These are phyloP conservation scores for Emergomyces pasteurianus DNA, from an alignment of 2,329 filamentous ascomycete genomes.

Conservation along the genomic window DNA sequence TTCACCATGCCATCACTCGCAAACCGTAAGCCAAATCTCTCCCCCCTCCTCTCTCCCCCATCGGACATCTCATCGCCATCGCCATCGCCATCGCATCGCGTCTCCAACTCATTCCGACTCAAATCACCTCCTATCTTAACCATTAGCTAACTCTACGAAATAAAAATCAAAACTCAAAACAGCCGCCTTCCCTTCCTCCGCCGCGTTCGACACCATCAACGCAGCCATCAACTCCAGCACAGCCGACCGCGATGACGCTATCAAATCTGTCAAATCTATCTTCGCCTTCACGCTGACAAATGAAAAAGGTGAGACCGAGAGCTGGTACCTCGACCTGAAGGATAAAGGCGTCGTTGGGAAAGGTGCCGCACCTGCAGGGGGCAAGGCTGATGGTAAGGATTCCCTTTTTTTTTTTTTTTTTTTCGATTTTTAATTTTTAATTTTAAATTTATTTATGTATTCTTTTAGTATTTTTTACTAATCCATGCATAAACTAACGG, in stretches of 20 bases:
- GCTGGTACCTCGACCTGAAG: conserved; percentile 95
- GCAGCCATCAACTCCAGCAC: conserved; percentile 55
- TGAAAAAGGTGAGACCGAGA: conserved; percentile 60
- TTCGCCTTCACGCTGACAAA: conserved; percentile 94
- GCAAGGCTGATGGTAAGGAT: conserved; percentile 67
- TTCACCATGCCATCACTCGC: conserved; percentile 53
- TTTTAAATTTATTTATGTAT: too few relatives aligned
- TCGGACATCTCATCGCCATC: not conserved
- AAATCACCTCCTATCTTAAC: not conserved
- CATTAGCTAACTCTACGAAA: not conserved
- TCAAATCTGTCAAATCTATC: conserved; percentile 77
- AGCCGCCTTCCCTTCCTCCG: conserved; percentile 82
- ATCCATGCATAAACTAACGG: not conserved
- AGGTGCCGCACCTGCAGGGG: conserved; percentile 54
- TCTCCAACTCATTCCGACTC: not conserved
- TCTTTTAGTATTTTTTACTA: too few relatives aligned
- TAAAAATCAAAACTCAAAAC: conserved; percentile 1
- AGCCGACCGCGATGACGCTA: conserved; percentile 69
- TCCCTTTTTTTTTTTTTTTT: not conserved
- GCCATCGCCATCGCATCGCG: not conserved
- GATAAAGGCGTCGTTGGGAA: conserved; percentile 70
- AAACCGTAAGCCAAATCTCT: conserved; percentile 44
- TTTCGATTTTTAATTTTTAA: not conserved
- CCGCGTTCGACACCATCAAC: conserved; percentile 82
- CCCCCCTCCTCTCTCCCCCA: not conserved